A percentile compares a stretch with the other conserved stretches of the same genome.
These are phyloP conservation scores for Penicillium psychrosexuale DNA, from an alignment of 2,329 filamentous ascomycete genomes.

Conservation along the genomic window DNA sequence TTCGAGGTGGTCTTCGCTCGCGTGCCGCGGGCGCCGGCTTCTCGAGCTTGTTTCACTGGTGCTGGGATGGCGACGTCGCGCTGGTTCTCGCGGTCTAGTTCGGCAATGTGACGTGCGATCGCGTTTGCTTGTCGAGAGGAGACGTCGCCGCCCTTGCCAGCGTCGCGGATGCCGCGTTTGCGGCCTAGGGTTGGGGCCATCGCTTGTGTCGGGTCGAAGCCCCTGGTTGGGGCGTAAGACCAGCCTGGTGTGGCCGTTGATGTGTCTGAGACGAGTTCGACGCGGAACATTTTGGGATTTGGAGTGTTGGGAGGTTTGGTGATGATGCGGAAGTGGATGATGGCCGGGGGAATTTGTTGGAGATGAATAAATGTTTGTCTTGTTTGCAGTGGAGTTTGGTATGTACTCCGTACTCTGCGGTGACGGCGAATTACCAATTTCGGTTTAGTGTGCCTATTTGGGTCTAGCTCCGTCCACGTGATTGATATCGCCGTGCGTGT, in stretches of 20 bases:
- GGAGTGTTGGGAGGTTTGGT: not conserved
- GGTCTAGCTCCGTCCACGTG: too few species aligned
- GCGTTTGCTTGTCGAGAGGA: constrained; percentile 80
- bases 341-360: not conserved
- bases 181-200: constrained; percentile 53
- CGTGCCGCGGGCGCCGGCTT: constrained; percentile 36
- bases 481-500: too few species aligned
- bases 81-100: constrained; percentile 76
- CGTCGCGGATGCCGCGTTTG: constrained; percentile 68
- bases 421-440: too few species aligned
- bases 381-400: constrained; percentile 16
- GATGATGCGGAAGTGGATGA: constrained; percentile 8
- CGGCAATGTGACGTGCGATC: constrained; percentile 74
- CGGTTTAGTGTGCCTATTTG: too few species aligned
- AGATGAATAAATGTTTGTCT: constrained; percentile 16
- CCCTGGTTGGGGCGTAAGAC: constrained; percentile 81
- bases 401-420: too few species aligned
- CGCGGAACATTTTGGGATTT: constrained; percentile 57
- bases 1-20: constrained; percentile 46
- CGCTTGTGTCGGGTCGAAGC: constrained; percentile 57
- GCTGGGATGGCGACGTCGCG: constrained; percentile 69
- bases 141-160: constrained; percentile 59
- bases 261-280: constrained; percentile 75
- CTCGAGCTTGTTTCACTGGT: constrained; percentile 52
- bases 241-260: constrained; percentile 76